Evolutionary conservation across 2,329 filamentous ascomycete genomes (phyloP).

Genomic region (Penicillium sp.): DNA sequence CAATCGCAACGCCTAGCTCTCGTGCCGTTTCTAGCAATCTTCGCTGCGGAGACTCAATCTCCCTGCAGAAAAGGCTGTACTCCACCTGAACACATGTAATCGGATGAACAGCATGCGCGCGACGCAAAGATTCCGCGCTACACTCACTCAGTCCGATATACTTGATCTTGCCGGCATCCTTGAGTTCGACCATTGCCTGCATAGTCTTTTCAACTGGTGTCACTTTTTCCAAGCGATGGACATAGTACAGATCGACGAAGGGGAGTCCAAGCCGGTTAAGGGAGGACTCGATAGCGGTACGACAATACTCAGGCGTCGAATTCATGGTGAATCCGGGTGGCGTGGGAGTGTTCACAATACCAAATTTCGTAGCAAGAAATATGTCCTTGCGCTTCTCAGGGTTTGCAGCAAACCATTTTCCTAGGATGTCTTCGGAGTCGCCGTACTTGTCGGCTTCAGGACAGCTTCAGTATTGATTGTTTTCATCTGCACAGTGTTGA

Average conservation of each 20-base stretch:
- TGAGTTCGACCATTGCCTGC: conserved; percentile 45
- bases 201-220: conserved; percentile 44
- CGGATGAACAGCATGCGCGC: conserved; percentile 51
- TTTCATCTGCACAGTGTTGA: conserved; percentile 5
- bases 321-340: conserved; percentile 24
- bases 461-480: background rate
- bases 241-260: conserved; percentile 51
- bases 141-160: conserved; percentile 55
- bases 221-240: conserved; percentile 45
- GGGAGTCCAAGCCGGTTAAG: conserved; percentile 44
- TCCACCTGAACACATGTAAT: conserved; percentile 57
- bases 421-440: conserved; percentile 50
- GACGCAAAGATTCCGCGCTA: conserved; percentile 50
- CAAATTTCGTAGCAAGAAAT: conserved; percentile 57
- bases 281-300: conserved; percentile 42
- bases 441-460: conserved; percentile 40
- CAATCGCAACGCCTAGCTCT: conserved; percentile 40
- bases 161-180: conserved; percentile 55
- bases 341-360: conserved; percentile 21
- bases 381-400: conserved; percentile 49
- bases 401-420: conserved; percentile 48
- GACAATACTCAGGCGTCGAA: conserved; percentile 44
- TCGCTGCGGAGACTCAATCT: conserved; percentile 46
- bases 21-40: conserved; percentile 27
- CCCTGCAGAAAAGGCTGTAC: conserved; percentile 51